Evolutionary conservation across 2,329 filamentous ascomycete genomes (phyloP).

Genomic region (Corniculantispora saksenae): DNA sequence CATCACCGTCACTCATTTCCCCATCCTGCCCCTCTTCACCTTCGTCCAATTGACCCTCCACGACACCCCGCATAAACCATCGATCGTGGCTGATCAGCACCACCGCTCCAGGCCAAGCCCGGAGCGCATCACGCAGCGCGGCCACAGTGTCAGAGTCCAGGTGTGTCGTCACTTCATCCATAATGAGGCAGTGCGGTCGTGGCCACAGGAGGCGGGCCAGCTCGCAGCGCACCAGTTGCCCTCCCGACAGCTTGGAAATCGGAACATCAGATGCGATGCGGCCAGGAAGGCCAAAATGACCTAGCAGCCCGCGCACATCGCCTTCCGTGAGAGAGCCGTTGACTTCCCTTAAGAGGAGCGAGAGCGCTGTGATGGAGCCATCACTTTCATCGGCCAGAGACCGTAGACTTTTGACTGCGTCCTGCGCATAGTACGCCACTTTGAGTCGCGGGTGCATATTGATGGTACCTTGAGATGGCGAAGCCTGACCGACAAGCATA

Average conservation of each 20-base stretch:
- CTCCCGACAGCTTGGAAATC: constrained; percentile 72
- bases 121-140: constrained; percentile 67
- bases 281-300: constrained; percentile 69
- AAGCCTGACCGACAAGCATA: constrained; percentile 61
- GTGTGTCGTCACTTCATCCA: constrained; percentile 84
- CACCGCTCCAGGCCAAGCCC: constrained; percentile 71
- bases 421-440: constrained; percentile 77
- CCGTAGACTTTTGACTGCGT: constrained; percentile 71
- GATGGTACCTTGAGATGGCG: constrained; percentile 62
- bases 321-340: constrained; percentile 39
- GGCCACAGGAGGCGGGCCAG: constrained; percentile 69
- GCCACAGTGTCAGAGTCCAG: constrained; percentile 80
- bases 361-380: neutral
- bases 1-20: constrained; percentile 39
- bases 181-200: constrained; percentile 69
- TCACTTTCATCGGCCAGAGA: constrained; percentile 49
- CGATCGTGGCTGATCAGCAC: constrained; percentile 80
- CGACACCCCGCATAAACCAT: constrained; percentile 74
- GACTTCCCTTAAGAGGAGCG: no score
- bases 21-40: constrained; percentile 43
- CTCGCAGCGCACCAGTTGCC: constrained; percentile 69
- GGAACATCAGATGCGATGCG: constrained; percentile 73
- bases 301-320: constrained; percentile 66
- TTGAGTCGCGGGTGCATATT: constrained; percentile 67
- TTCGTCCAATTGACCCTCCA: constrained; percentile 60